Conservation (phyloP, 345 rosid species). For the Salix brachista region DNA sequence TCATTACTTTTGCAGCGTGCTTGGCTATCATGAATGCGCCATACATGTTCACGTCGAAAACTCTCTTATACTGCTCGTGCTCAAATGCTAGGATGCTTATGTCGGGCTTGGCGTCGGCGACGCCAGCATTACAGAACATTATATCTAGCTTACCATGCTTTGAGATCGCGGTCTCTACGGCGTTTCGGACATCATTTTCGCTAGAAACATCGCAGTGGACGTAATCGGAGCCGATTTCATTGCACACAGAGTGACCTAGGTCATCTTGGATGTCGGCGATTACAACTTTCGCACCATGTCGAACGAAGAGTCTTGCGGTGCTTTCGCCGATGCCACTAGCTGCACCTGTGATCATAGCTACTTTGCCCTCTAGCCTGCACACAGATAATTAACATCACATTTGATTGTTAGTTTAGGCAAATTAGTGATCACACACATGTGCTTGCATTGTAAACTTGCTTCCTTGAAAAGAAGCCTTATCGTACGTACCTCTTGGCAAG, state of each 20-base stretch:
- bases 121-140: slow-evolving; percentile 31
- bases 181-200: slow-evolving; percentile 17
- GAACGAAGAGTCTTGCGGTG: slow-evolving; percentile 18
- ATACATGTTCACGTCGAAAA: slow-evolving; percentile 15
- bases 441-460: too few species aligned
- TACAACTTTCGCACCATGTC: slow-evolving; percentile 31
- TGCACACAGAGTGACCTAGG: slow-evolving; percentile 27
- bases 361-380: slow-evolving; percentile 32
- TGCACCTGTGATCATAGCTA: slow-evolving; percentile 30
- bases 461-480: too few species aligned
- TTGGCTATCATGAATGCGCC: slow-evolving; percentile 25
- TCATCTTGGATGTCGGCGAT: slow-evolving; percentile 26
- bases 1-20: slow-evolving; percentile 27
- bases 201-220: slow-evolving; percentile 27
- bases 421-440: too few species aligned
- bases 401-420: too few species aligned
- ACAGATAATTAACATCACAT: not conserved
- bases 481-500: too few species aligned
- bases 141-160: slow-evolving; percentile 31
- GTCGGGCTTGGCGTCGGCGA: not conserved
- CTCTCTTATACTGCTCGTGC: slow-evolving; percentile 7
- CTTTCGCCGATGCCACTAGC: slow-evolving; percentile 29
- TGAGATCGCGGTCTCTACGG: slow-evolving; percentile 22
- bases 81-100: not conserved
- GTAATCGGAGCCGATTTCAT: slow-evolving; percentile 7